Percentiles rank a stretch among this genome's conserved stretches.
phyloP scores from a whole-genome alignment of 2,329 filamentous ascomycete species.

The Lasiodiplodia gonubiensis region DNA sequence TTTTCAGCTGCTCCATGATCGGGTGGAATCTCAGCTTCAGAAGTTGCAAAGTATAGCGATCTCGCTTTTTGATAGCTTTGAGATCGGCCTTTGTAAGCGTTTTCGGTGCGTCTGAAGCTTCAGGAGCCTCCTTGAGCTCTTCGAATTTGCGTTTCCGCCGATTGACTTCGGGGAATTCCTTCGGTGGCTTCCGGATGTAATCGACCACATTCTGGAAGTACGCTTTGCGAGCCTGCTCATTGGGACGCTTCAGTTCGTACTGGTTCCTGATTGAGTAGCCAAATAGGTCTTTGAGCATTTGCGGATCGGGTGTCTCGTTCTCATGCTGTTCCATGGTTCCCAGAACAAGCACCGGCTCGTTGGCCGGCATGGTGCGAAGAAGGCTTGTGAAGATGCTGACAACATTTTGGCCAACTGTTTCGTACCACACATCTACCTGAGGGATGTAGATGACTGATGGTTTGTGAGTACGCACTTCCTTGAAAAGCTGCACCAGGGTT shows the following conservation, averaged over 20 bases:
- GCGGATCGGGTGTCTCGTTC: conserved; percentile 63
- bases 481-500: conserved; percentile 86
- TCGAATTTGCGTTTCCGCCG: conserved; percentile 87
- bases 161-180: conserved; percentile 84
- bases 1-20: conserved; percentile 96
- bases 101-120: conserved; percentile 60
- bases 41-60: conserved; percentile 81
- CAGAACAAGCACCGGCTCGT: conserved; percentile 85
- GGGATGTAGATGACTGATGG: conserved; percentile 96
- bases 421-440: conserved; percentile 86
- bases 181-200: conserved; percentile 78
- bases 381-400: conserved; percentile 84
- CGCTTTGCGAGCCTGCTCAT: conserved; percentile 70
- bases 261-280: conserved; percentile 82
- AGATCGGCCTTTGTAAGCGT: conserved; percentile 75
- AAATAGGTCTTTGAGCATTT: conserved; percentile 79
- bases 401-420: conserved; percentile 66
- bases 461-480: conserved; percentile 91
- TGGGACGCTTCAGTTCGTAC: conserved; percentile 71
- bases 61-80: conserved; percentile 78
- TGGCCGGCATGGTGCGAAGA: conserved; percentile 81
- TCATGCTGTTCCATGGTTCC: conserved; percentile 77
- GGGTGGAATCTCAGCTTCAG: conserved; percentile 90
- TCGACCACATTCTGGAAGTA: conserved; percentile 79
- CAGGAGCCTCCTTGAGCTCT: conserved; percentile 71